Base-by-base conservation (phyloP, 2,329 filamentous ascomycete genomes). In the Trichoderma asperellum region DNA sequence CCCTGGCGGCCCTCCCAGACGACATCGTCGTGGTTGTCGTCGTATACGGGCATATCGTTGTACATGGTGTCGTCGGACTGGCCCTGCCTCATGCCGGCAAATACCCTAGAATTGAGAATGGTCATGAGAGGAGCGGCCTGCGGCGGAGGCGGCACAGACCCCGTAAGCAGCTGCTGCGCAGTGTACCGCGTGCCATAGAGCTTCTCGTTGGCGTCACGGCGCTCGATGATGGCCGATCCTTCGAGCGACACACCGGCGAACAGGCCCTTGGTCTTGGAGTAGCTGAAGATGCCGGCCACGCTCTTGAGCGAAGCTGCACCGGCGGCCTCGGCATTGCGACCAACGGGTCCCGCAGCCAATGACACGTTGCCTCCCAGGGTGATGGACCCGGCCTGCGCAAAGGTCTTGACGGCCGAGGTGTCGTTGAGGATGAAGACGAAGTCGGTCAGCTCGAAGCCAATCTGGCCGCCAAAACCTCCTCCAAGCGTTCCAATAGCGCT, bases 381-480 rank as follows among this genome's bases (percentile, higher is more conserved):
- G 71, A 99, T 85, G 66, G 92, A 95, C 4, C 96, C 96, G 49
- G 91, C 89, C 80, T 98, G 95, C 6, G 94, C 93, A 81, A 99
- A 98, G 10, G 95, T 94, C 80, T 93, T 93, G 73, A 99, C 95
- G 56, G 96, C 95, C 70, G 85, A 88, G 53, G 89, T 85, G 77
- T 99, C 95, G 82, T 99, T 99, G 73, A 99, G 89, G 73, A 99
- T 97, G 82, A 99, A 98, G 78, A 99, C 96, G 78, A 99, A 99
- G 79, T 96, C 93, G 70, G 93, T 96, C 71, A 96, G 81, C 80
- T 96, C 93, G 80, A 95, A 92, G 43, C 92, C 92, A 76, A 96
- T 93, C 81, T 96, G 92, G 52, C 92, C 92, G 73, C 92, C 92
- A 73, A 96, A 92, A 29, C 92, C 93, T 67, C 90, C 93, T 73